A percentile compares a stretch with the other conserved stretches of the same genome.
Conservation (phyloP, 768 basidiomycete species). For the Psilocybe cyanescens region DNA sequence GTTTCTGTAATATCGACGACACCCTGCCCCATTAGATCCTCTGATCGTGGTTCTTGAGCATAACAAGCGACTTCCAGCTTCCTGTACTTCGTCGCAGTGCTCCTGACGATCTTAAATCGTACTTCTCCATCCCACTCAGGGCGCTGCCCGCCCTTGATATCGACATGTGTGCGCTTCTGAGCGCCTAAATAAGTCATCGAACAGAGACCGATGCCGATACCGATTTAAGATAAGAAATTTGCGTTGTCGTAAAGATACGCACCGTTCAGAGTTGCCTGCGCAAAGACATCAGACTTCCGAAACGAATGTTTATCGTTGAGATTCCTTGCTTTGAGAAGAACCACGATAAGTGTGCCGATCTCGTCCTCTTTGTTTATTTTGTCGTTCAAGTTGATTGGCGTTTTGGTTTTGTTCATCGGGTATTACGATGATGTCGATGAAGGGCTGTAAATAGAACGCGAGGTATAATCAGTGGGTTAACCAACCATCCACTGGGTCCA, state of each 20-base stretch:
- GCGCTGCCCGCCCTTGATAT: constrained; percentile 89
- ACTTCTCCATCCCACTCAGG: constrained; percentile 93
- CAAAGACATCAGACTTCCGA: constrained; percentile 92
- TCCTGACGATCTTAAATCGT: constrained; percentile 72
- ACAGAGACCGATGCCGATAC: background rate
- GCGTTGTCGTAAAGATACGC: constrained; percentile 8
- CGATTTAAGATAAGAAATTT: background rate
- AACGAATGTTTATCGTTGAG: constrained; percentile 83
- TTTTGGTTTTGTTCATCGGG: constrained; percentile 16
- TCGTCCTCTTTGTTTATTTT: constrained; percentile 45
- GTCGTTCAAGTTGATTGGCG: constrained; percentile 15
- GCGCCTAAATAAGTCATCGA: constrained; percentile 36
- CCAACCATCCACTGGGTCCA: background rate
- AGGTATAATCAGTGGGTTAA: background rate
- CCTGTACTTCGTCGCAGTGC: constrained; percentile 54
- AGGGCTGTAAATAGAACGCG: background rate
- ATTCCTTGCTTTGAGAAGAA: constrained; percentile 85
- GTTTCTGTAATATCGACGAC: constrained; percentile 78
- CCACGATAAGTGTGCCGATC: constrained; percentile 83
- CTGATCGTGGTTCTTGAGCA: constrained; percentile 73
- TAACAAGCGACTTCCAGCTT: constrained; percentile 78
- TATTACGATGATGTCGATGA: background rate
- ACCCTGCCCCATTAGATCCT: constrained; percentile 80
- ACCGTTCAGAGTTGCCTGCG: constrained; percentile 63
- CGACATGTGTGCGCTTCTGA: constrained; percentile 71